These are phyloP conservation scores for Fusarium piperis DNA, from an alignment of 2,329 filamentous ascomycete species.

Conservation along the genomic window DNA sequence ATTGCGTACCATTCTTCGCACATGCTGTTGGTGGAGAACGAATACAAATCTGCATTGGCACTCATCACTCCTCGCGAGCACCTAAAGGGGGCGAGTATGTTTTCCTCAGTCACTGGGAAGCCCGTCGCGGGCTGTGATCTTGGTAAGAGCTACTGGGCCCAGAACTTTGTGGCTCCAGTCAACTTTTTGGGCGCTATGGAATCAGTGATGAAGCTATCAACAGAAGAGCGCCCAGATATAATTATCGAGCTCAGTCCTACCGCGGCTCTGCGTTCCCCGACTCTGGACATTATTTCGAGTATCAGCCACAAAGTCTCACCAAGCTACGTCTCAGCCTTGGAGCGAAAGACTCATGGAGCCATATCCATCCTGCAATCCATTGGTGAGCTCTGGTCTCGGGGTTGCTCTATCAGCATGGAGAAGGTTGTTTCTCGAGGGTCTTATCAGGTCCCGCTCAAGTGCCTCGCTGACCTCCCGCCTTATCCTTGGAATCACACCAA, in stretches of 20 bases:
- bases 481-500: constrained; percentile 66
- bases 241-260: constrained; percentile 56
- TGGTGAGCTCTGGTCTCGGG: constrained; percentile 52
- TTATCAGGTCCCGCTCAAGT: constrained; percentile 37
- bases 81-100: constrained; percentile 45
- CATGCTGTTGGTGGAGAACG: constrained; percentile 51
- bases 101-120: constrained; percentile 53
- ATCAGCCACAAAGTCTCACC: constrained; percentile 9
- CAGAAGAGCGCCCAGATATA: constrained; percentile 45
- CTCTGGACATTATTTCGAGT: constrained; percentile 47
- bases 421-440: constrained; percentile 38
- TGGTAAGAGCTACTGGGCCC: constrained; percentile 55
- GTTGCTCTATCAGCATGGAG: constrained; percentile 46
- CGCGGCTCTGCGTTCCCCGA: constrained; percentile 49
- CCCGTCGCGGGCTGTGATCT: constrained; percentile 41
- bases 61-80: constrained; percentile 30
- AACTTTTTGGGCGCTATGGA: constrained; percentile 54
- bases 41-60: constrained; percentile 47
- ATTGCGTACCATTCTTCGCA: constrained; percentile 58
- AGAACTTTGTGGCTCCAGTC: constrained; percentile 58
- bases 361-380: constrained; percentile 44
- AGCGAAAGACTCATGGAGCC: constrained; percentile 36
- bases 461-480: constrained; percentile 57
- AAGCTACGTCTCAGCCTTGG: constrained; percentile 43
- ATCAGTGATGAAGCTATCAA: constrained; percentile 44